These are phyloP conservation scores for Nidula niveotomentosa DNA, from an alignment of 1,284 basidiomycete species.

Conservation along the genomic window DNA sequence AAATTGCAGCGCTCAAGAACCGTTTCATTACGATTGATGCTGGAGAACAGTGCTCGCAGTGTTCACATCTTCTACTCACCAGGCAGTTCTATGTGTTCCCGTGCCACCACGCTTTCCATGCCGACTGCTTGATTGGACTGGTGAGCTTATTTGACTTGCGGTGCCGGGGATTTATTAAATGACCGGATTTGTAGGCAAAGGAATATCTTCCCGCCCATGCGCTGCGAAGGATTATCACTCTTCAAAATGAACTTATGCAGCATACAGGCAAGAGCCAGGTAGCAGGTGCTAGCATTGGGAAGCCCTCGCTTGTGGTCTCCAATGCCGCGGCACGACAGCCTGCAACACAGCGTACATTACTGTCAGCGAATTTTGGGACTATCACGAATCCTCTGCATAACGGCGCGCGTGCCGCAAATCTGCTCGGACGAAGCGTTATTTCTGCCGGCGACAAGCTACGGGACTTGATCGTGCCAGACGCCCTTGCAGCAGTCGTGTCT, in stretches of 20 bases:
- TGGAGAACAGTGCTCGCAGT: slow-evolving; percentile 85
- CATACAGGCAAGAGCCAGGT: slow-evolving; percentile 28
- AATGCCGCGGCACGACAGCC: slow-evolving; percentile 37
- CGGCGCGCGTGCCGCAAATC: slow-evolving; percentile 57
- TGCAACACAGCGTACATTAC: slow-evolving; percentile 58
- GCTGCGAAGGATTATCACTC: slow-evolving; percentile 78
- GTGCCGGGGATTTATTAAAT: slow-evolving; percentile 3
- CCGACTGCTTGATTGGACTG: slow-evolving; percentile 90
- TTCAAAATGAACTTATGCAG: slow-evolving; percentile 83
- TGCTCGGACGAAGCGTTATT: slow-evolving; percentile 78
- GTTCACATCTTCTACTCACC: slow-evolving; percentile 74
- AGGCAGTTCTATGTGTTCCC: slow-evolving; percentile 99
- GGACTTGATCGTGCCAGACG: slow-evolving; percentile 91
- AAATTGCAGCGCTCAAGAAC: slow-evolving; percentile 83
- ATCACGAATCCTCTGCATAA: slow-evolving; percentile 53
- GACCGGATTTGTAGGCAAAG: slow-evolving; percentile 63
- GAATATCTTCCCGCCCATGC: slow-evolving; percentile 83
- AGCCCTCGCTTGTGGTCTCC: slow-evolving; percentile 21
- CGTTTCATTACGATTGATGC: slow-evolving; percentile 95
- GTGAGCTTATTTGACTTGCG: slow-evolving; percentile 47
- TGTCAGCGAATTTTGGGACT: slow-evolving; percentile 70
- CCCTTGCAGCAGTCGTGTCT: slow-evolving; percentile 73
- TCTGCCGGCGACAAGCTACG: slow-evolving; percentile 88
- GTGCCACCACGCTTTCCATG: slow-evolving; percentile 95
- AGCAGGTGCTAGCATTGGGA: slow-evolving; percentile 26